Evolutionary conservation across 1,284 basidiomycete species (phyloP).

Genomic region (Trametes sp.): DNA sequence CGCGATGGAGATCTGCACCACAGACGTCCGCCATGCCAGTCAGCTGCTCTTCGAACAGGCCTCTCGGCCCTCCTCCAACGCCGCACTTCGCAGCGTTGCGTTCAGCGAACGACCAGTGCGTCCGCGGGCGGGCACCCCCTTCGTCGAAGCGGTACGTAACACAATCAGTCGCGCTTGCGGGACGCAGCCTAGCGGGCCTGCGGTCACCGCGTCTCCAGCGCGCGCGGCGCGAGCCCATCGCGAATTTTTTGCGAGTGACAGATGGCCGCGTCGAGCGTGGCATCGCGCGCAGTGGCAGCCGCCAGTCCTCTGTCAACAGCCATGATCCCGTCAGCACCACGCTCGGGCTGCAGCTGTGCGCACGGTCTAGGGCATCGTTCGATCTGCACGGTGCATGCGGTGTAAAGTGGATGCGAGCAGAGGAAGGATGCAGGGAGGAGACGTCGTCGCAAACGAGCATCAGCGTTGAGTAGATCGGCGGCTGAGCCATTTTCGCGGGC

Average conservation of each 20-base stretch:
- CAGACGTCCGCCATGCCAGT: neutral
- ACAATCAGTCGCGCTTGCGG: neutral
- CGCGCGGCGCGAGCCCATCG: neutral
- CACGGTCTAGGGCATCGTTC: too few relatives aligned
- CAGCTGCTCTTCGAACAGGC: too few relatives aligned
- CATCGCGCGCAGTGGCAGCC: neutral
- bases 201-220: constrained; percentile 2
- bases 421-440: neutral
- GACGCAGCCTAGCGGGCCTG: constrained; percentile 1
- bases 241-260: constrained; percentile 7
- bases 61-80: too few relatives aligned
- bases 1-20: neutral
- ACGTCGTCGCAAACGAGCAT: neutral
- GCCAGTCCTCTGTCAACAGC: constrained; percentile 1
- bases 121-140: too few relatives aligned
- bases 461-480: neutral
- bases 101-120: too few relatives aligned
- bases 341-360: neutral
- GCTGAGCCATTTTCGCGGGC: constrained; percentile 5
- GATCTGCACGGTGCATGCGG: too few relatives aligned
- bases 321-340: neutral
- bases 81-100: too few relatives aligned
- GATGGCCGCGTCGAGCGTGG: constrained; percentile 2
- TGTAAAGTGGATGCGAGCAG: neutral
- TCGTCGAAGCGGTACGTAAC: constrained; percentile 1